A percentile compares a stretch with the other conserved stretches of the same genome.
phyloP scores from a whole-genome alignment of 768 basidiomycete genomes.

The Bullera alba region DNA sequence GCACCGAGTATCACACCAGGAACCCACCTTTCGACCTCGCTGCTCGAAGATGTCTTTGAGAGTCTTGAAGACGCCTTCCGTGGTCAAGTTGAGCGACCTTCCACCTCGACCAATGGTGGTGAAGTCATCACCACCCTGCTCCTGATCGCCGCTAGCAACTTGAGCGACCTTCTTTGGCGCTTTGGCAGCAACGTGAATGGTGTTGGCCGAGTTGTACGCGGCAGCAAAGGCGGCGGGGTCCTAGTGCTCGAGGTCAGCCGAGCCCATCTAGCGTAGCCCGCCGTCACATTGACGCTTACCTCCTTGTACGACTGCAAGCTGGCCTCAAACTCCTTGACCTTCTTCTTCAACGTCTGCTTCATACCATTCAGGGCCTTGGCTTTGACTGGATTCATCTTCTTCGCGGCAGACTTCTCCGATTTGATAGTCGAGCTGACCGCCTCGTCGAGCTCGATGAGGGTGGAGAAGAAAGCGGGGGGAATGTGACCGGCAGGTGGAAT shows the following conservation, averaged over 20 bases:
- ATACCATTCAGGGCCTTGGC: conserved; percentile 92
- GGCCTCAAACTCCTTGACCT: conserved; percentile 75
- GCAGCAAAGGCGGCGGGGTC: conserved; percentile 82
- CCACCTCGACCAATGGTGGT: conserved; percentile 88
- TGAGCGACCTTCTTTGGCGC: conserved; percentile 48
- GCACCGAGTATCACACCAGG: neutral
- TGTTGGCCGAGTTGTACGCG: conserved; percentile 54
- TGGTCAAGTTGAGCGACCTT: conserved; percentile 68
- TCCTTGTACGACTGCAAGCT: conserved; percentile 71
- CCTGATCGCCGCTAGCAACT: conserved; percentile 31
- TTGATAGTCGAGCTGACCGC: conserved; percentile 65
- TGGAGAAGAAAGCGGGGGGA: conserved; percentile 50
- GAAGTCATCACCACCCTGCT: conserved; percentile 60
- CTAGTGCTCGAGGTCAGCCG: conserved; percentile 47
- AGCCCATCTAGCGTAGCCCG: neutral
- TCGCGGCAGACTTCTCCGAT: conserved; percentile 86
- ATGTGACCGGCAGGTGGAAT: conserved; percentile 75
- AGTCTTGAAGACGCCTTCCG: conserved; percentile 75
- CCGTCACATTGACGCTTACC: conserved; percentile 51
- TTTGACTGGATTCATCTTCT: conserved; percentile 89
- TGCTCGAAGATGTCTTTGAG: conserved; percentile 86
- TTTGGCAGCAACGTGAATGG: conserved; percentile 48
- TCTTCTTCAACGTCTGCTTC: conserved; percentile 95
- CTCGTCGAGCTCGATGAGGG: conserved; percentile 58
- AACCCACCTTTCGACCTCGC: conserved; percentile 82